Percentiles rank a stretch among this genome's conserved stretches.
These are phyloP conservation scores for Oidiodendron maius DNA, from an alignment of 495 filamentous ascomycete genomes.

Conservation along the genomic window DNA sequence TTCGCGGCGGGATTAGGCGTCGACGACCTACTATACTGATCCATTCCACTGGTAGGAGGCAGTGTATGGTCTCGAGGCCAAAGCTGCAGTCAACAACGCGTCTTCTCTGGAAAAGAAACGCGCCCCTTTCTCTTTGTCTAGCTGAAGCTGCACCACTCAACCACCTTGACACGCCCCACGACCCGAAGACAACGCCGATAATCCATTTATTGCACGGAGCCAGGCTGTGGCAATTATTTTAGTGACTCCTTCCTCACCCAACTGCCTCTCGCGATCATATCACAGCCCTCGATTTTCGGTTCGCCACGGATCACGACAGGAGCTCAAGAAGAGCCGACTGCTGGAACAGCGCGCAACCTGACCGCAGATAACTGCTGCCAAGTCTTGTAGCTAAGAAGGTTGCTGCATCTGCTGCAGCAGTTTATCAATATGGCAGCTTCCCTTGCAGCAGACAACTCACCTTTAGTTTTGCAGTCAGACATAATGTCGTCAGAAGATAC, in stretches of 20 bases:
- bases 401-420: not conserved
- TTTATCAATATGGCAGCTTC: slow-evolving; percentile 17
- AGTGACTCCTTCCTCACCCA: no score
- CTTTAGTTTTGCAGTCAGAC: slow-evolving; percentile 8
- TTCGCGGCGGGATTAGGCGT: no score
- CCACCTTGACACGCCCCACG: not conserved
- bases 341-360: not conserved
- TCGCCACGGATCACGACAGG: not conserved
- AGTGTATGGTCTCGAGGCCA: no score
- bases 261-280: no score
- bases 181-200: not conserved
- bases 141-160: not conserved
- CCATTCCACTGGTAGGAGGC: no score
- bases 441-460: slow-evolving; percentile 15
- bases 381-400: no score
- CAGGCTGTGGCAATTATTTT: not conserved
- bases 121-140: not conserved
- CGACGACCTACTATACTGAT: no score
- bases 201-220: not conserved
- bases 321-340: not conserved
- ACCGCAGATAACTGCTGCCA: not conserved
- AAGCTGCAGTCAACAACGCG: not conserved
- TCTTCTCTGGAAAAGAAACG: not conserved
- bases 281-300: no score
- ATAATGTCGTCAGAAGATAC: slow-evolving; percentile 1